Base-by-base conservation (phyloP, 2,329 filamentous ascomycete species). In the Xylariaceae sp. region DNA sequence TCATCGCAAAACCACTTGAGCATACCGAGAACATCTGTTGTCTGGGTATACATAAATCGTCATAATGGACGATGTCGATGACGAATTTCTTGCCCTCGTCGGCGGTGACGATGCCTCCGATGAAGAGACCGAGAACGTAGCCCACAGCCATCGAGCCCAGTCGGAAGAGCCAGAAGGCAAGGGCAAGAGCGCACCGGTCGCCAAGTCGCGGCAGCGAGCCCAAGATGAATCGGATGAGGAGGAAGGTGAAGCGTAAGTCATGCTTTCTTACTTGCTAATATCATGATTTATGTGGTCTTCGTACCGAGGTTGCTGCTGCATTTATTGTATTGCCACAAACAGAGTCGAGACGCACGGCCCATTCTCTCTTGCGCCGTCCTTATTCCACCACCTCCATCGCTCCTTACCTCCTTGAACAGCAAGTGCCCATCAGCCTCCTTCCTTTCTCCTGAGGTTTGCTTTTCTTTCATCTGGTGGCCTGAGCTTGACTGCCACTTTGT, bases 1-100 rank as follows among this genome's bases (percentile, higher is more conserved):
- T 5, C 51, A 51, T 63, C 48, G 39, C 18, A 42, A 54, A 59
- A 44, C 61, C 59, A 55, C 30, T 17, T 13, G 17, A 34, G n/a
- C 42, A 56, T 30, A 30, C 51, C 56, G 4, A 30, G 34, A 34
- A 42, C 10, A 30, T 30, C 23, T 30, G 23, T 30, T 30, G 23
- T 30, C 23, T 30, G 23, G n/a, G 37, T 49, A 42, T 39, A 48
- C n/a, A 53, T n/a, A 51, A n/a, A 52, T 17, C 11, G 8, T 59
- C 62, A 81, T 65, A 70, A 96, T 96, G 92, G 88, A 90, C 58
- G 90, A 93, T 72, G 83, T 97, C 67, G 93, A 97, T 73, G 92
- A 93, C 69, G 93, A 97, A 78, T 87, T 97, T 66, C 88, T 97
- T 65, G 92, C 90, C 71, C 86, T 97, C 66, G 94, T 92, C 57